Conservation (phyloP, 78 protist genomes). For the Bigelowiella natans region DNA sequence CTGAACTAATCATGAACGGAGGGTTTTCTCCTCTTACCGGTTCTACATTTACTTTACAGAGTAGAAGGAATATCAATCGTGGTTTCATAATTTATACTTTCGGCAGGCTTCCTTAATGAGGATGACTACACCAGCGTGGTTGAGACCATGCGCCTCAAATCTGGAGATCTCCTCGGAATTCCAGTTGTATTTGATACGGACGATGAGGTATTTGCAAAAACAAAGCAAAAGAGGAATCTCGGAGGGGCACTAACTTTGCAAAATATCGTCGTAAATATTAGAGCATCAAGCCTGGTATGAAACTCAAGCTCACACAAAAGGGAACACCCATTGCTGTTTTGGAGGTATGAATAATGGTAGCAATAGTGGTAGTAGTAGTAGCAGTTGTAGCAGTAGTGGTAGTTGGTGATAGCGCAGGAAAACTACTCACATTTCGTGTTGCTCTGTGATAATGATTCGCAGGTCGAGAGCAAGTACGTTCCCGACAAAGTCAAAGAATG, state of each 20-base stretch:
- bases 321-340: slow-evolving; percentile 12
- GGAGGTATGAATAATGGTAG: not conserved
- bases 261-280: too few relatives aligned
- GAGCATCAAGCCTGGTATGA: not conserved
- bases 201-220: too few relatives aligned
- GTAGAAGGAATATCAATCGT: too few relatives aligned
- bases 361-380: too few relatives aligned
- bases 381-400: too few relatives aligned
- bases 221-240: too few relatives aligned
- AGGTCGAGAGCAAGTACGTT: slow-evolving; percentile 34
- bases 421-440: too few relatives aligned
- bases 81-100: too few relatives aligned
- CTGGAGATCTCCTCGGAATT: slow-evolving; percentile 20
- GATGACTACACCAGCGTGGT: slow-evolving; percentile 29
- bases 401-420: too few relatives aligned
- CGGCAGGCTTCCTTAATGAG: not conserved
- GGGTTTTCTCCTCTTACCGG: slow-evolving; percentile 39
- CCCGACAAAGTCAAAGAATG: slow-evolving; percentile 60
- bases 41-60: too few relatives aligned
- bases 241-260: too few relatives aligned
- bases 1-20: slow-evolving; percentile 67
- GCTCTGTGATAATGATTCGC: too few relatives aligned
- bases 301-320: slow-evolving; percentile 12
- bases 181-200: slow-evolving; percentile 31
- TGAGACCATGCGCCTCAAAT: slow-evolving; percentile 3